Evolutionary conservation across 805 yeast species (phyloP), one percentile per base, ranked within the genome.

Genomic region (Candida nemodendra): DNA sequence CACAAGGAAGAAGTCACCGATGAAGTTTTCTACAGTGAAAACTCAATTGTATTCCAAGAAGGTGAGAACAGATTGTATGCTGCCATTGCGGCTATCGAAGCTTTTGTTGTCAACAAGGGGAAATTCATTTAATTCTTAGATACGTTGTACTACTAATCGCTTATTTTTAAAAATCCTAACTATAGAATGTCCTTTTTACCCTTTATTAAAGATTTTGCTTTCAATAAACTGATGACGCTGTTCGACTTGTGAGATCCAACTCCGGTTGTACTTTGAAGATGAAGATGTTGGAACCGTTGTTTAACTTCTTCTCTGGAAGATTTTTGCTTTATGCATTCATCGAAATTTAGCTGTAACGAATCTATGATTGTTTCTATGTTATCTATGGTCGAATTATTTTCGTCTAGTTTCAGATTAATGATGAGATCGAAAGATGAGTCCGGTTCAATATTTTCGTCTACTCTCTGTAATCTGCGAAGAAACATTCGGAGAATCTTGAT

Each of bases 51-150:
- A 3, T 93, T 93, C 64, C 83, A 80, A 51, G 97, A 93, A 69
- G 99, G 96, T 32, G 99, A 93, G 68, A 93, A 93, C 67, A 76
- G 99, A 63, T 66, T 93, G 17, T 93, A 93, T 59, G 95, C 99
- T 32, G 98, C 98, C 19, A 85, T 93, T 69, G 90, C 98, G 9
- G 95, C 81, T 1, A 70, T 93, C 30, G 97, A 93, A 51, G 89
- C 84, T 0, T 88, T 91, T 61, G 95, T 93, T 5, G 72, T 84
- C 34, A 85, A 88, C 65, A 83, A 84, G 61, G 95, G 95, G 34
- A 71, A 78, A 42, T 76, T 57, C 33, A 37, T 36, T 17, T 38
- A 28, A 31, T 13, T 19, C n/a, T 12, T 12, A 9, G 25, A 23
- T 12, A 12, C 9, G 12, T 9, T 12, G 11, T 9, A 9, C 25